Conservation (phyloP, 176 grass and related monocot species). For the Themeda triandra region DNA sequence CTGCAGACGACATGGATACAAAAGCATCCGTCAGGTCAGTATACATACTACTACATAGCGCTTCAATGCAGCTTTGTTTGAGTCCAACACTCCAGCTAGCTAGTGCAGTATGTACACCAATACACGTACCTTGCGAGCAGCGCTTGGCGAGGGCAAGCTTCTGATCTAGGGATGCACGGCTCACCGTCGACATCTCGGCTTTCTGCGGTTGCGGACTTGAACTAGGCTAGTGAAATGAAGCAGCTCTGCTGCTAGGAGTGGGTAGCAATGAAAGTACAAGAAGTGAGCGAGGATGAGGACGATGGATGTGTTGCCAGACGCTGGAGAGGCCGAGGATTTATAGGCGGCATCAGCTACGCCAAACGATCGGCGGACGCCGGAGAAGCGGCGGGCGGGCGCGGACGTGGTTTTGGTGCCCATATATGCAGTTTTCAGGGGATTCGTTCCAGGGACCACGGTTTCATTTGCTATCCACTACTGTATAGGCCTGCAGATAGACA, state of each 20-base stretch:
- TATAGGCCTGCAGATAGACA: too few relatives aligned
- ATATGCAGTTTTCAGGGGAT: too few relatives aligned
- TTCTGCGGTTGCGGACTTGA: background rate
- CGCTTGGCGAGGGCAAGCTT: background rate
- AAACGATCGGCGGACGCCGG: background rate
- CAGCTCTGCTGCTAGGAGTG: background rate
- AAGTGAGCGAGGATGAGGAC: background rate
- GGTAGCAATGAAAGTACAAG: background rate
- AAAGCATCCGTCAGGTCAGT: background rate
- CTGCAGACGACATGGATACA: slow-evolving; percentile 1
- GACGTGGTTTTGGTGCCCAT: background rate
- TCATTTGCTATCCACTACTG: too few relatives aligned
- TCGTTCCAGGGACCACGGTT: too few relatives aligned
- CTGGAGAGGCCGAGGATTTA: background rate
- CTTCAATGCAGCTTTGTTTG: too few relatives aligned
- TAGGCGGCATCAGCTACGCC: background rate
- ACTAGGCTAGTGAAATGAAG: background rate
- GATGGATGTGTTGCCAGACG: background rate
- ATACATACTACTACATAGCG: background rate
- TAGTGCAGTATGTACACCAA: too few relatives aligned
- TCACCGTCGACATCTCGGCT: background rate
- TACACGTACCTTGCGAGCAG: background rate
- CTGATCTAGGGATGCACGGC: background rate
- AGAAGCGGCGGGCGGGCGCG: too few relatives aligned
- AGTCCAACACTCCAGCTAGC: too few relatives aligned